A percentile compares a stretch with the other conserved stretches of the same genome.
Evolutionary conservation across 2,329 filamentous ascomycete genomes (phyloP).

Genomic region (Xylariaceae sp.): DNA sequence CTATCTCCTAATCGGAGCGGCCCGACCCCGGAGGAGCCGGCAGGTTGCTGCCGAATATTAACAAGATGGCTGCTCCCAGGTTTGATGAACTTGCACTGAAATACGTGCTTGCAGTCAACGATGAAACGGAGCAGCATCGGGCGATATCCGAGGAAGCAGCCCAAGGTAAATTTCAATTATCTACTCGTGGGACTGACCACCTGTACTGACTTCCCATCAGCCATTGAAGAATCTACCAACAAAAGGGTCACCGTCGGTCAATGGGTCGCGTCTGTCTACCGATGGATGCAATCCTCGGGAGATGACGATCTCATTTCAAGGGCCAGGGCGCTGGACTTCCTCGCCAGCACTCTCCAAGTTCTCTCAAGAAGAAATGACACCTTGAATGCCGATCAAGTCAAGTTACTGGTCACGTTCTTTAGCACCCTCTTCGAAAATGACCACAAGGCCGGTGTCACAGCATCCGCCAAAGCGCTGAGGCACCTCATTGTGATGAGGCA

Average conservation of each 20-base stretch:
- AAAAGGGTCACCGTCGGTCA: conserved; percentile 56
- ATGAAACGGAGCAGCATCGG: conserved; percentile 42
- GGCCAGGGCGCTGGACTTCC: conserved; percentile 63
- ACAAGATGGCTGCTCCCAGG: conserved; percentile 53
- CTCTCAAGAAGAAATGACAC: conserved; percentile 49
- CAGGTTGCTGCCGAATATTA: conserved; percentile 44
- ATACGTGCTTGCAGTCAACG: conserved; percentile 60
- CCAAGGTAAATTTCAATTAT: conserved; percentile 2
- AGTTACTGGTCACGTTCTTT: conserved; percentile 61
- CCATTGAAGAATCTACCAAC: conserved; percentile 53
- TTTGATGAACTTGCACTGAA: conserved; percentile 60
- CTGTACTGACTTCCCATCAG: conserved; percentile 39
- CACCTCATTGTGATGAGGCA: conserved; percentile 57
- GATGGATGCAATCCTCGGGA: conserved; percentile 56
- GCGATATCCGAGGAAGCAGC: conserved; percentile 55
- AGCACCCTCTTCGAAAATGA: conserved; percentile 65
- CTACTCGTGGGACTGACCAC: not conserved
- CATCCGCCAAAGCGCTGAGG: conserved; percentile 60
- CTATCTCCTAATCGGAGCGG: not conserved
- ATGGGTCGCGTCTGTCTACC: conserved; percentile 62
- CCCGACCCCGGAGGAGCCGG: conserved; percentile 7
- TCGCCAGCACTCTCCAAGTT: conserved; percentile 60
- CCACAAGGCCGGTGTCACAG: conserved; percentile 64
- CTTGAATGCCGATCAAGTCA: conserved; percentile 59
- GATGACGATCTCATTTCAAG: conserved; percentile 57